These are phyloP conservation scores for Microdochium trichocladiopsis DNA, from an alignment of 2,329 filamentous ascomycete species.

Conservation along the genomic window DNA sequence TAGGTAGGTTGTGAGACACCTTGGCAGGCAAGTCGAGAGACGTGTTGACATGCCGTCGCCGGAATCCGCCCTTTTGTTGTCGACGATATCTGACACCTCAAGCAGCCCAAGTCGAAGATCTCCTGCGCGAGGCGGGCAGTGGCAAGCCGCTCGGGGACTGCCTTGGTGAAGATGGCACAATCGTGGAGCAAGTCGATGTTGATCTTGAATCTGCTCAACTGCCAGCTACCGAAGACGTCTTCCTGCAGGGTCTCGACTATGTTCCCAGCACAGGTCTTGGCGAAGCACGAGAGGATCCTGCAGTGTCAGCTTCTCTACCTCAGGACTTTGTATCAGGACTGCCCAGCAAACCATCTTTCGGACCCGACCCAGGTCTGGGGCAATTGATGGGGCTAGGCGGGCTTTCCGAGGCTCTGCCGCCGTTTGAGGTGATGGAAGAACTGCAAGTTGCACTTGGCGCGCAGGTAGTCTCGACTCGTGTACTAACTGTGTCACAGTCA, in stretches of 20 bases:
- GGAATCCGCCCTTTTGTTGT: no score
- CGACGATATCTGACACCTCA: no score
- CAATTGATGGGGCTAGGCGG: slow-evolving; percentile 70
- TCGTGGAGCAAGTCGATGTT: slow-evolving; percentile 5
- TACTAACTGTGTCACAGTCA: slow-evolving; percentile 41
- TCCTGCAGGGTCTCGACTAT: slow-evolving; percentile 19
- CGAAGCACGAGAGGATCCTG: slow-evolving; percentile 4
- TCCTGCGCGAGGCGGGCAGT: slow-evolving; percentile 59
- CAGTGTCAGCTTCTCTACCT: not conserved
- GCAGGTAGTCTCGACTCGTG: not conserved
- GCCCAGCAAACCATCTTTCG: not conserved
- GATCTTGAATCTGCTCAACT: slow-evolving; percentile 11
- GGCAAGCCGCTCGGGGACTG: slow-evolving; percentile 19
- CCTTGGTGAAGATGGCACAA: slow-evolving; percentile 6
- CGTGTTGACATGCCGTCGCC: no score
- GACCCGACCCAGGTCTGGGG: slow-evolving; percentile 27
- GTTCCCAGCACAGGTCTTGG: slow-evolving; percentile 8
- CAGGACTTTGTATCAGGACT: not conserved
- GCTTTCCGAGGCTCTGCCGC: slow-evolving; percentile 73
- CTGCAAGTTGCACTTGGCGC: slow-evolving; percentile 46
- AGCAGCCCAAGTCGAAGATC: slow-evolving; percentile 75
- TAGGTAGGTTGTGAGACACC: slow-evolving; percentile 61
- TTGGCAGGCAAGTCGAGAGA: no score
- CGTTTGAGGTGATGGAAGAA: slow-evolving; percentile 73
- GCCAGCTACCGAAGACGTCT: slow-evolving; percentile 13